These are phyloP conservation scores for Triangularia verruculosa DNA, from an alignment of 2,329 filamentous ascomycete species.

Conservation along the genomic window DNA sequence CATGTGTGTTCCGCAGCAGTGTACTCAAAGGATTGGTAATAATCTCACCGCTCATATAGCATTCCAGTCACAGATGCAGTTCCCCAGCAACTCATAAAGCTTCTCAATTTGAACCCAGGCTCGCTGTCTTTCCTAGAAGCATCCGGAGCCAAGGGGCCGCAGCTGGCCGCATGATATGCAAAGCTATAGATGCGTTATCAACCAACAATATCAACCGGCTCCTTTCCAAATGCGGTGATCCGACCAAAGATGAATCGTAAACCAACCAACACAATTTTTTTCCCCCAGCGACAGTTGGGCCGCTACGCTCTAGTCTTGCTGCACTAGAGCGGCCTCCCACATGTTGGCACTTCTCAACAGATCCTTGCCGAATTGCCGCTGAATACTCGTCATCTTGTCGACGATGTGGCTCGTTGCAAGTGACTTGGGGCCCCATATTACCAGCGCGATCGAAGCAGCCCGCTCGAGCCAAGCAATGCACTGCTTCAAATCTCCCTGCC, in stretches of 20 bases:
- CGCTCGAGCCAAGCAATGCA: slow-evolving; percentile 27
- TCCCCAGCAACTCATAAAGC: background rate
- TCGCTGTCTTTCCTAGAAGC: background rate
- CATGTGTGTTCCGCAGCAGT: background rate
- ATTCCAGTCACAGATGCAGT: background rate
- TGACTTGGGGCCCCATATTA: slow-evolving; percentile 24
- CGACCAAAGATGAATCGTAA: background rate
- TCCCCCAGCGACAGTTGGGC: background rate
- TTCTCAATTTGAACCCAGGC: background rate
- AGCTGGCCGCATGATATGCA: background rate
- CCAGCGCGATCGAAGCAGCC: slow-evolving; percentile 24
- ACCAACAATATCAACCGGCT: background rate
- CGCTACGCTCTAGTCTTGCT: background rate
- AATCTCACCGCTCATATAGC: background rate
- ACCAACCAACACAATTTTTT: background rate
- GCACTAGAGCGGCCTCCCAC: slow-evolving; percentile 24
- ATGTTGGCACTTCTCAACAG: slow-evolving; percentile 22
- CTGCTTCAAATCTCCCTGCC: slow-evolving; percentile 25
- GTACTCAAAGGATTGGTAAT: background rate
- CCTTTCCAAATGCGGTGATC: background rate
- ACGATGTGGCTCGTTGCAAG: slow-evolving; percentile 27
- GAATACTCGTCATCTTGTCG: slow-evolving; percentile 27
- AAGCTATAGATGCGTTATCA: background rate
- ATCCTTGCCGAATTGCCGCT: slow-evolving; percentile 25
- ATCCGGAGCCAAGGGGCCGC: background rate